Base-by-base conservation (phyloP, 352 stramenopile species). In the Globisporangium parvum region DNA sequence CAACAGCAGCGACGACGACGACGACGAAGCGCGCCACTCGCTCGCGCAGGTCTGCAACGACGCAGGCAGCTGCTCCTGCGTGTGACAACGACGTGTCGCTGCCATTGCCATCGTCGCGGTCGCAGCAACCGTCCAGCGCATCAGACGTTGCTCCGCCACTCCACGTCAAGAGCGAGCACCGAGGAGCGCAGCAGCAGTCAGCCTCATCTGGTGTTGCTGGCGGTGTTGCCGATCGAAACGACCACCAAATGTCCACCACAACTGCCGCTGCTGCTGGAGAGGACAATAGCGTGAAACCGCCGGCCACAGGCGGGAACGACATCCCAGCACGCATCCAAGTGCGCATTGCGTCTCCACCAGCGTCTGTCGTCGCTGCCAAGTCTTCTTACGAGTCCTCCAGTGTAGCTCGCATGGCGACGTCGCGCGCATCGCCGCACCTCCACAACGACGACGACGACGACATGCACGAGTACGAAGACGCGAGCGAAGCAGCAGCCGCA, bases 271-370 rank as follows among this genome's bases (percentile, higher is more conserved):
- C 37, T 41, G 37, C 15, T 17, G 37, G 6, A 18, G 37, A 41
- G 37, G 37, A 41, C 37, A 41, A 6, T 41, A 15, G 23, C 18
- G 26, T 12, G 6, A 40, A 26, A 17, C 26, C 15, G 10, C 47
- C n/a, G 10, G n/a, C 21, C 26, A 5, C 10, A 20, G n/a, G 3
- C 21, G 18, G 28, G 12, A 20, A 5, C 20, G 20, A n/a, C 11
- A 45, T 57, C 52, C 42, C 42, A 4, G 41, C 52, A 12, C 50
- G 41, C 14, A 44, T 60, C 17, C 26, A 33, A 17, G 54, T 60
- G 17, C 54, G 54, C 33, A 54, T 60, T 21, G 46, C 54, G 45
- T 53, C 45, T 12, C 46, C 54, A 2, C 54, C 54, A 18, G 39
- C 33, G 24, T 20, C 46, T 9, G 24, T 35, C 4, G 26, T 26